Conservation (phyloP, 148 eudicot genomes). For the Chenopodium berlandieri region DNA sequence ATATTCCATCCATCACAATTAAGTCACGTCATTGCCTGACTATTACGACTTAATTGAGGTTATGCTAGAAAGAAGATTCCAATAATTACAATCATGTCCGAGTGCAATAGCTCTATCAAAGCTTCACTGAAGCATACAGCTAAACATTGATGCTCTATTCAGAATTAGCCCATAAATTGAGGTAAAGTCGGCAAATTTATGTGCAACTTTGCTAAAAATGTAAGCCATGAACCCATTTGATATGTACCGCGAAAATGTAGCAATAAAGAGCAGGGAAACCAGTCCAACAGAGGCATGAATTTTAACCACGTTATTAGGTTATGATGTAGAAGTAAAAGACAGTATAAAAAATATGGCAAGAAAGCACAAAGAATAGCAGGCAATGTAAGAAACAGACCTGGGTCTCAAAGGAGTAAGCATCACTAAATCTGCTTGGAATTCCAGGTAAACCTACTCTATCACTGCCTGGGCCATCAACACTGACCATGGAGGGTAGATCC, state of each 20-base stretch:
- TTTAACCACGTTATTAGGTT: neutral
- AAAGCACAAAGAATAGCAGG: neutral
- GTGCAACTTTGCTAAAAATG: neutral
- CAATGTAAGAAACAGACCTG: slow-evolving; percentile 27
- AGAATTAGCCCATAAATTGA: neutral
- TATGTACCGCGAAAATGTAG: neutral
- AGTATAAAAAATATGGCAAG: neutral
- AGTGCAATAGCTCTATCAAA: neutral
- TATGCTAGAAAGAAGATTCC: neutral
- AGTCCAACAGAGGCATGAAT: neutral
- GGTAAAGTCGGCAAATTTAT: neutral
- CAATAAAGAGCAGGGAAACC: neutral
- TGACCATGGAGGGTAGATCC: slow-evolving; percentile 51
- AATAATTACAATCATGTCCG: neutral
- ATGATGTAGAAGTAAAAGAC: too few relatives aligned
- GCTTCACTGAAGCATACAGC: neutral
- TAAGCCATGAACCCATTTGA: too few relatives aligned
- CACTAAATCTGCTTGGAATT: slow-evolving; percentile 24
- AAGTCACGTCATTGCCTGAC: too few relatives aligned
- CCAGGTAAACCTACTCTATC: slow-evolving; percentile 26
- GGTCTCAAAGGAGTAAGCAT: slow-evolving; percentile 18
- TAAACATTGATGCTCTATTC: neutral
- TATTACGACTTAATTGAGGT: neutral
- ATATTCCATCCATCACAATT: too few relatives aligned
- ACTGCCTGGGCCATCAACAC: slow-evolving; percentile 24